Evolutionary conservation across 1,139 yeast species (phyloP).

Genomic region (Casaregolazyma suthepensis): DNA sequence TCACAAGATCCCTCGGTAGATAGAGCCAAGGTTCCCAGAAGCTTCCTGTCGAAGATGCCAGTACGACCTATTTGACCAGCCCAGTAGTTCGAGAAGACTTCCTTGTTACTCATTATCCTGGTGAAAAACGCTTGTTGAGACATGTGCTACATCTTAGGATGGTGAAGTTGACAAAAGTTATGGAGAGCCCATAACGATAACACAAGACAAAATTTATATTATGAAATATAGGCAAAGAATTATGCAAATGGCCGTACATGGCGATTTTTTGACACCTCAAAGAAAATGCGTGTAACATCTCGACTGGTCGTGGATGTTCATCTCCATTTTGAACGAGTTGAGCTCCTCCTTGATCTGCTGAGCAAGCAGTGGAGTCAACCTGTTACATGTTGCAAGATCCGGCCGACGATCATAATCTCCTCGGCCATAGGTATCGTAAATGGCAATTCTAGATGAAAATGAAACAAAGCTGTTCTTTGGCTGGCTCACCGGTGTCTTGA

Average conservation of each 20-base stretch:
- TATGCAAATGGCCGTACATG: not conserved
- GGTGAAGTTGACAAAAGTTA: not conserved
- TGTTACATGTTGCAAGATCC: constrained; percentile 89
- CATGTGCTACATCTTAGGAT: not conserved
- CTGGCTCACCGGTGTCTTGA: constrained; percentile 9
- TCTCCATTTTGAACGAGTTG: constrained; percentile 59
- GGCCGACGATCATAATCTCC: constrained; percentile 92
- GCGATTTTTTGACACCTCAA: constrained; percentile 26
- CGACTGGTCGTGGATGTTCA: constrained; percentile 78
- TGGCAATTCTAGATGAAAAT: constrained; percentile 76
- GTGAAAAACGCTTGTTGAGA: too few species aligned
- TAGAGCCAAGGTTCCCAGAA: not conserved
- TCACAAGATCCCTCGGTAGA: not conserved
- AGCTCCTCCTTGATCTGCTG: constrained; percentile 83
- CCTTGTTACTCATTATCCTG: not conserved
- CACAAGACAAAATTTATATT: not conserved
- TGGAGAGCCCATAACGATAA: not conserved
- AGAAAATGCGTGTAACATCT: constrained; percentile 79
- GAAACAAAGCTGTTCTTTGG: constrained; percentile 39
- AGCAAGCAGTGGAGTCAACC: constrained; percentile 81
- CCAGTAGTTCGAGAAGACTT: not conserved
- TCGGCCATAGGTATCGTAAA: constrained; percentile 80
- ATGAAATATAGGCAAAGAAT: not conserved
- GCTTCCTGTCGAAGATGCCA: not conserved
- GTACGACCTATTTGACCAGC: not conserved